Evolutionary conservation across 495 filamentous ascomycete genomes (phyloP).

Genomic region (Letharia columbiana): DNA sequence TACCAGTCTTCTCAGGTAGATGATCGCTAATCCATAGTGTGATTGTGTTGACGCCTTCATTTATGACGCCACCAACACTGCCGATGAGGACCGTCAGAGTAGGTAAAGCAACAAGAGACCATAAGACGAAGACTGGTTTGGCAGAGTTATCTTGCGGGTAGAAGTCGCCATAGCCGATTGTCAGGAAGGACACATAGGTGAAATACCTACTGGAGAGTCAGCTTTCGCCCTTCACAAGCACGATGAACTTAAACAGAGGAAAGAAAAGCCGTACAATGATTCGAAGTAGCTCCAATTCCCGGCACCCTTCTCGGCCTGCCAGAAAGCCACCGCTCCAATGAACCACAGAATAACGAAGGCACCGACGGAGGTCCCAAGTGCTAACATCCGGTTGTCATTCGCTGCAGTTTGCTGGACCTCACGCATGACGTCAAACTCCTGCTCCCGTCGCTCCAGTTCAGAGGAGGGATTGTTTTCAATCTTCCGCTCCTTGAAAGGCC

Average conservation of each 20-base stretch:
- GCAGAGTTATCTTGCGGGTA: slow-evolving; percentile 58
- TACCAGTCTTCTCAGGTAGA: not conserved
- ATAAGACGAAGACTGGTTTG: slow-evolving; percentile 69
- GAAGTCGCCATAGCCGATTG: slow-evolving; percentile 76
- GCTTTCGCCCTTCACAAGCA: not conserved
- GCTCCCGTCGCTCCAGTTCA: slow-evolving; percentile 51
- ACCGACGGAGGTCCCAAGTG: slow-evolving; percentile 49
- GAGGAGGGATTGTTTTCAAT: not conserved
- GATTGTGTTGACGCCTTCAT: slow-evolving; percentile 43
- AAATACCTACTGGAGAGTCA: slow-evolving; percentile 33
- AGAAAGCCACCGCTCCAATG: slow-evolving; percentile 63
- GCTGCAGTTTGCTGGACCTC: slow-evolving; percentile 52
- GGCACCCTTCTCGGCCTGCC: slow-evolving; percentile 37
- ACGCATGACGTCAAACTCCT: slow-evolving; percentile 71
- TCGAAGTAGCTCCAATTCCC: slow-evolving; percentile 67
- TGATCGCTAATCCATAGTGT: slow-evolving; percentile 6
- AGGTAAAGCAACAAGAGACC: slow-evolving; percentile 72
- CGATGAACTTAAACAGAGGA: not conserved
- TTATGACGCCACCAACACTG: slow-evolving; percentile 66
- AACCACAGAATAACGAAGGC: slow-evolving; percentile 65
- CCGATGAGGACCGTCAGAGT: slow-evolving; percentile 72
- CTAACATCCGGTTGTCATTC: slow-evolving; percentile 51
- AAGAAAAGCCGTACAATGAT: slow-evolving; percentile 45
- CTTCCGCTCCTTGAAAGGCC: slow-evolving; percentile 29
- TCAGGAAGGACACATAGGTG: slow-evolving; percentile 62